phyloP scores from a whole-genome alignment of 2,329 filamentous ascomycete genomes.

The Lachnellula suecica region DNA sequence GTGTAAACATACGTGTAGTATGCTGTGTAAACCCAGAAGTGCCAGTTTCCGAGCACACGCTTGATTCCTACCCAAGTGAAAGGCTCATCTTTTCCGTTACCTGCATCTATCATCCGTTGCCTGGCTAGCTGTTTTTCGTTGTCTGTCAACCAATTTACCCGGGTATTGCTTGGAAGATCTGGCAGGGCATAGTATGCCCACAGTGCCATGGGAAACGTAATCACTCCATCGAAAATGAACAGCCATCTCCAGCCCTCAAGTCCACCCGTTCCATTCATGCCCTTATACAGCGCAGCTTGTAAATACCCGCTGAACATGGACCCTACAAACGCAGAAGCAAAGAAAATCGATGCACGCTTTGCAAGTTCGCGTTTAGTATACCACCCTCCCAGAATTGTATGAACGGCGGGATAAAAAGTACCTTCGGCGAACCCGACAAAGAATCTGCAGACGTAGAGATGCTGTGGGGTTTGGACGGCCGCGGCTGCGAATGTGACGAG shows the following conservation, averaged over 20 bases:
- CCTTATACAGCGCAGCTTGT: slow-evolving; percentile 39
- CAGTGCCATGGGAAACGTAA: slow-evolving; percentile 30
- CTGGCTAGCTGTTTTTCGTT: slow-evolving; percentile 15
- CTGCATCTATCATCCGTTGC: slow-evolving; percentile 18
- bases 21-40: slow-evolving; percentile 34
- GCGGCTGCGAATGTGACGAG: slow-evolving; percentile 57
- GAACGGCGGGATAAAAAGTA: slow-evolving; percentile 35
- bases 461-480: slow-evolving; percentile 46
- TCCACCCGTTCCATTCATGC: slow-evolving; percentile 37
- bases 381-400: slow-evolving; percentile 38
- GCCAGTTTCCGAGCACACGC: slow-evolving; percentile 33
- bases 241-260: slow-evolving; percentile 44
- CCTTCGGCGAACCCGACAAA: slow-evolving; percentile 52
- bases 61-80: slow-evolving; percentile 26
- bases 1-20: slow-evolving; percentile 26
- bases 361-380: slow-evolving; percentile 42
- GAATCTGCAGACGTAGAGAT: slow-evolving; percentile 52
- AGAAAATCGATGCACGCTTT: slow-evolving; percentile 42
- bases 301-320: slow-evolving; percentile 44
- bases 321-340: slow-evolving; percentile 35
- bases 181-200: slow-evolving; percentile 22
- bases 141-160: slow-evolving; percentile 17
- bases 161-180: slow-evolving; percentile 22
- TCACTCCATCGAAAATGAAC: slow-evolving; percentile 35
- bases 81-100: slow-evolving; percentile 18